These are phyloP conservation scores for Vitis amurensis DNA, from an alignment of 164 flowering plant species.

Conservation along the genomic window DNA sequence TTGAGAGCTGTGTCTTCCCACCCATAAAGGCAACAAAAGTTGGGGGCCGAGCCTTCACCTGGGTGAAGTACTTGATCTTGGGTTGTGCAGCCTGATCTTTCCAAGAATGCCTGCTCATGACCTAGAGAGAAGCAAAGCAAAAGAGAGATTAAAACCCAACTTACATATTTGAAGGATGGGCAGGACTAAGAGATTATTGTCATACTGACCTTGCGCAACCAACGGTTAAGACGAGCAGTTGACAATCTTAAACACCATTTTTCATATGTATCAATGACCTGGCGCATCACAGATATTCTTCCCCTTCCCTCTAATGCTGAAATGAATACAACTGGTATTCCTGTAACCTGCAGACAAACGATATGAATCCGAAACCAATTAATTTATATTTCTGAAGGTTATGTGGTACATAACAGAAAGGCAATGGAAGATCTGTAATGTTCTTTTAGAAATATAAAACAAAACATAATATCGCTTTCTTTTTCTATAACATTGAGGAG, in stretches of 20 bases:
- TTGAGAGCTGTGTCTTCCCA: slow-evolving; percentile 66
- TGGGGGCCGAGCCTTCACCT: slow-evolving; percentile 97
- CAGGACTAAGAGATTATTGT: background rate
- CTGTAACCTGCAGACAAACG: too few species aligned
- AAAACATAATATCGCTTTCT: too few species aligned
- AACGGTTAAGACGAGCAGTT: slow-evolving; percentile 90
- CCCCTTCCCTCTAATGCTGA: slow-evolving; percentile 92
- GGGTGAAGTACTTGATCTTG: slow-evolving; percentile 90
- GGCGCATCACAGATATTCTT: slow-evolving; percentile 63
- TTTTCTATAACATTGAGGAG: too few species aligned
- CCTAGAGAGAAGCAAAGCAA: slow-evolving; percentile 36
- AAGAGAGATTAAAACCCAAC: background rate
- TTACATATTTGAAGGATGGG: background rate
- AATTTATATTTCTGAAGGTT: too few species aligned
- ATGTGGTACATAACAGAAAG: too few species aligned
- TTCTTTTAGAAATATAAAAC: too few species aligned
- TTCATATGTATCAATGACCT: slow-evolving; percentile 72
- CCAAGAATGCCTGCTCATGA: slow-evolving; percentile 99
- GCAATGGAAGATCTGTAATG: too few species aligned
- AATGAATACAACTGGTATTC: slow-evolving; percentile 64
- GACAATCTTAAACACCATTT: slow-evolving; percentile 93
- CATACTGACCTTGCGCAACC: slow-evolving; percentile 77
- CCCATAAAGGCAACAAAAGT: slow-evolving; percentile 88
- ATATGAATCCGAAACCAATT: too few species aligned
- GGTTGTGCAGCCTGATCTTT: slow-evolving; percentile 87